A percentile compares a stretch with the other conserved stretches of the same genome.
Conservation (phyloP, 305 asterid genomes). For the Solanum chacoense region DNA sequence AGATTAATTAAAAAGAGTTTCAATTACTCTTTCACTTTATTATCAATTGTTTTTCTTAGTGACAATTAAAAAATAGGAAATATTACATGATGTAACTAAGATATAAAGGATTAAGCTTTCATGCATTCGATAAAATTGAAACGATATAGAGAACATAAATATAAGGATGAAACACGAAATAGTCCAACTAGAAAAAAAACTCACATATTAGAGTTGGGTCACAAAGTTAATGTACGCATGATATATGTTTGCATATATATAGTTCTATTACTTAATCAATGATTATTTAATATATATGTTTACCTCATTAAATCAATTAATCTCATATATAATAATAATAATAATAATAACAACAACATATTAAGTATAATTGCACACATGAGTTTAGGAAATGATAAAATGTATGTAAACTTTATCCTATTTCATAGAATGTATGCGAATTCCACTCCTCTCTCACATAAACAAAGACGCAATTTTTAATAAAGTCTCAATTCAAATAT, state of each 20-base stretch:
- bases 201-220: neutral
- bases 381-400: neutral
- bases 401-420: too few species aligned
- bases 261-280: neutral
- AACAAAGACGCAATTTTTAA: too few species aligned
- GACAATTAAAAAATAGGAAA: neutral
- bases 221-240: neutral
- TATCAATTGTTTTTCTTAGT: neutral
- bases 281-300: neutral
- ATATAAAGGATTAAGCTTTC: neutral
- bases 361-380: neutral
- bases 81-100: neutral
- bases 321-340: too few species aligned
- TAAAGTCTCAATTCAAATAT: too few species aligned
- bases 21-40: neutral
- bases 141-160: neutral
- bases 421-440: too few species aligned
- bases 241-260: too few species aligned
- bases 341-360: too few species aligned
- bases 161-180: too few species aligned
- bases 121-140: neutral
- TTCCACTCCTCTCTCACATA: too few species aligned
- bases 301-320: neutral
- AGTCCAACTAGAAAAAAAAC: neutral
- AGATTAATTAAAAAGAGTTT: neutral